Evolutionary conservation across 306 rosid genomes (phyloP).

Genomic region (Prunus salicina): DNA sequence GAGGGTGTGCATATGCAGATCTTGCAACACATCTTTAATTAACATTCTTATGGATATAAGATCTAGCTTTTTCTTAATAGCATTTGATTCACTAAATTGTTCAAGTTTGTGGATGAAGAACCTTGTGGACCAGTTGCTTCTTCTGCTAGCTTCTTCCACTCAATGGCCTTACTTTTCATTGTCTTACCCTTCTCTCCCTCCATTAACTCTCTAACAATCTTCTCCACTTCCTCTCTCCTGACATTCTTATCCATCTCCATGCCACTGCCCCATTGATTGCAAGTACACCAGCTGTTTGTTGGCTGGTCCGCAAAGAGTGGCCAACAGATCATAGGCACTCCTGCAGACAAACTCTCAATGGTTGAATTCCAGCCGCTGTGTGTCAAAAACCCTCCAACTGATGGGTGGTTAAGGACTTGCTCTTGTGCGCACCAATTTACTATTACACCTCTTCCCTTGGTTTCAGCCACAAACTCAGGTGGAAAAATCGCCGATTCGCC

Average conservation of each 20-base stretch:
- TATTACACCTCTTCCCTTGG: too few species aligned
- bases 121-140: slow-evolving; percentile 9
- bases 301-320: slow-evolving; percentile 4
- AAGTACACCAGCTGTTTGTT: too few species aligned
- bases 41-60: too few species aligned
- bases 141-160: slow-evolving; percentile 2
- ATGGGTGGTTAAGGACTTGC: too few species aligned
- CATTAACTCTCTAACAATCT: not conserved
- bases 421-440: too few species aligned
- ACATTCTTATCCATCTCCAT: not conserved
- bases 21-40: too few species aligned
- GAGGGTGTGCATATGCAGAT: too few species aligned
- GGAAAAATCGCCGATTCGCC: not conserved
- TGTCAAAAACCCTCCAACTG: too few species aligned
- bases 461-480: too few species aligned
- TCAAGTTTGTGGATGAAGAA: slow-evolving; percentile 5
- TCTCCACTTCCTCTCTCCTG: not conserved
- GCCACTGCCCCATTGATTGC: too few species aligned
- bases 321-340: slow-evolving; percentile 11
- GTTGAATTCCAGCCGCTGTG: too few species aligned
- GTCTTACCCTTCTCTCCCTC: not conserved
- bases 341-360: slow-evolving; percentile 5
- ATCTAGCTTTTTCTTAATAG: not conserved
- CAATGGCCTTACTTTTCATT: too few species aligned
- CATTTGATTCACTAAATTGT: not conserved